Conservation (phyloP, 2,329 filamentous ascomycete species). For the Fusarium longipes region DNA sequence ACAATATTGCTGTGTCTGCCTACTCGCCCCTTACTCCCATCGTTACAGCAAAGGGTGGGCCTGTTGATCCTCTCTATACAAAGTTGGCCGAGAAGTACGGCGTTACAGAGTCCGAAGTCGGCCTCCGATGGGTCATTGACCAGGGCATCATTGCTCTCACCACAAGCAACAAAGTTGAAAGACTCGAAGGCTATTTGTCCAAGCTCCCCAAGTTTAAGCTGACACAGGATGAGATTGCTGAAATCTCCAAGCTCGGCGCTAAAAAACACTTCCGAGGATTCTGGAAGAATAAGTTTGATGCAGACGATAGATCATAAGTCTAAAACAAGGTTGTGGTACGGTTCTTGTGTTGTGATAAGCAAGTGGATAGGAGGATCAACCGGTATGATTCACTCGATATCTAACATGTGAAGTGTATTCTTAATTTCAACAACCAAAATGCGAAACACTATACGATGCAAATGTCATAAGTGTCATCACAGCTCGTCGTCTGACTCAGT, state of each 20-base stretch:
- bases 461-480: constrained; percentile 44
- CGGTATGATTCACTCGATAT: background rate
- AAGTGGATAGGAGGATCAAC: background rate
- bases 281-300: constrained; percentile 65
- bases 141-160: constrained; percentile 69
- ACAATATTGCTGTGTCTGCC: constrained; percentile 67
- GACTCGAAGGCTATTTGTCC: constrained; percentile 66
- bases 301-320: constrained; percentile 58
- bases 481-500: constrained; percentile 69
- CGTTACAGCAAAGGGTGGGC: constrained; percentile 61
- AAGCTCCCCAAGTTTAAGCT: constrained; percentile 67
- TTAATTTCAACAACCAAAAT: background rate
- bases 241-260: constrained; percentile 65
- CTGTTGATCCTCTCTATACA: constrained; percentile 63
- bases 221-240: constrained; percentile 66
- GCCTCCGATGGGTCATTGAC: constrained; percentile 70
- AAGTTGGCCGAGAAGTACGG: constrained; percentile 67
- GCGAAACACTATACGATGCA: background rate
- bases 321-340: background rate
- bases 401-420: constrained; percentile 1
- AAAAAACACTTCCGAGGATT: constrained; percentile 72
- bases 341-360: background rate
- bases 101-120: constrained; percentile 66
- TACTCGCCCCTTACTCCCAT: constrained; percentile 67
- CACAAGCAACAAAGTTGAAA: constrained; percentile 68